Evolutionary conservation across 2,329 filamentous ascomycete species (phyloP), one percentile per base, ranked within the genome.

Genomic region (Colletotrichum euphorbiae): DNA sequence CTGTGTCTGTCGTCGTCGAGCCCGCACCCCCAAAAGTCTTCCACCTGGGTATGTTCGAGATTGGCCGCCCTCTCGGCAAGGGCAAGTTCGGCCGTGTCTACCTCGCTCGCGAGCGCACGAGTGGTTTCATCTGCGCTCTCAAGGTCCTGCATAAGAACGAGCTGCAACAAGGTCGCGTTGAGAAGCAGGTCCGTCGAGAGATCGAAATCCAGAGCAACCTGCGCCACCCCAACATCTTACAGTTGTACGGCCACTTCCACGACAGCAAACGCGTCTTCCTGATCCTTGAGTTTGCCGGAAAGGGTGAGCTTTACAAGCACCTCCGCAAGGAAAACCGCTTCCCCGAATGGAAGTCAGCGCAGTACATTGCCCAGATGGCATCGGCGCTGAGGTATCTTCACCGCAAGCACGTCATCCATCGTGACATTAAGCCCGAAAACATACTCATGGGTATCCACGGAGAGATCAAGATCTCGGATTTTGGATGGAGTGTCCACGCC

Each of bases 391-490:
- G 91, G 73, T 98, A 98, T 77, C 87, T 98, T 51, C 94, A 98
- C 83, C 93, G 93, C 78, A 98, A 98, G 83, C 94, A 98, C 79
- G 93, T 98, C 73, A 98, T 98, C 83, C 95, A 98, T 80, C 88
- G 94, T 67, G 94, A 98, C 75, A 98, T 98, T 82, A 98, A 98
- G 84, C 94, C 94, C 2, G 94, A 98, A 81, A 98, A 98, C 76
- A 98, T 98, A 71, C 87, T 98, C 21, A 91, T 98, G 33, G 95
- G 95, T 13, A 94, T 98, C 69, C 95, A 98, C 77, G 96, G 94
- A 72, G 96, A 99, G 84, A 94, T 99, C 82, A 99, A 99, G 81
- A 94, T 99, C 76, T 97, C 93, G 4, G 96, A 99, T 80, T 99
- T 98, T 76, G 95, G 96, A 56, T 99, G 96, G 96, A 97, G 93